Base-by-base conservation (phyloP, 495 filamentous ascomycete genomes). In the Chaetomium tenue region DNA sequence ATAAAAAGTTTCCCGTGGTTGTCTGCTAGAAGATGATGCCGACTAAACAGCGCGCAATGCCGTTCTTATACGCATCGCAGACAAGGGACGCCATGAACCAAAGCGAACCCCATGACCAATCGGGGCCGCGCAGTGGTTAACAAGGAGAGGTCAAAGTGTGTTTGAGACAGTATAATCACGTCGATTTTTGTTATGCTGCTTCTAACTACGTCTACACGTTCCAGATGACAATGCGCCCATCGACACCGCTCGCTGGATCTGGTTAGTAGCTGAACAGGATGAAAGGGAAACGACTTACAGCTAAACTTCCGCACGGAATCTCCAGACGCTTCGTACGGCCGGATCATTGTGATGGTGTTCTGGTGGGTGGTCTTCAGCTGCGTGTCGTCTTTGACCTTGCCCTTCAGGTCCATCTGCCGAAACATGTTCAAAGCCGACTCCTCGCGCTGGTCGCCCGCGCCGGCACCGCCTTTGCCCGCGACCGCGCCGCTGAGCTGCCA, bases 341-440 rank as follows among this genome's bases (percentile, higher is more conserved):
- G 84, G 18, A 97, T 74, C 6, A 87, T 96, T 69, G 85, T 88
- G 71, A 98, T 93, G 37, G 93, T 96, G 77, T 98, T 98, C 75
- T 98, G 94, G 78, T 98, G 94, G 50, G 93, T 87, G 8, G 94
- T 97, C 78, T 94, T 96, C 64, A 98, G 81, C 77, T 94, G 90
- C 9, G 92, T 97, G 72, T 97, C 92, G 66, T 91, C 91, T 68
- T 87, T 88, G 25, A 82, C 76, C 77, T 96, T 95, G 44, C 94
- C 94, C 81, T 92, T 96, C 64, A 98, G 81, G 74, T 98, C 94
- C 95, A 98, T 97, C 78, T 96, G 92, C 73, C 86, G 86, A 83
- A 98, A 98, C 95, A 97, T 97, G 74, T 98, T 96, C 72, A 97
- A 81, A n/a, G 94, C 94, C 68, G 88, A 91, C 64, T 87, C 83